Conservation (phyloP, 1,139 yeast genomes). For the Arxiozyma telluris region DNA sequence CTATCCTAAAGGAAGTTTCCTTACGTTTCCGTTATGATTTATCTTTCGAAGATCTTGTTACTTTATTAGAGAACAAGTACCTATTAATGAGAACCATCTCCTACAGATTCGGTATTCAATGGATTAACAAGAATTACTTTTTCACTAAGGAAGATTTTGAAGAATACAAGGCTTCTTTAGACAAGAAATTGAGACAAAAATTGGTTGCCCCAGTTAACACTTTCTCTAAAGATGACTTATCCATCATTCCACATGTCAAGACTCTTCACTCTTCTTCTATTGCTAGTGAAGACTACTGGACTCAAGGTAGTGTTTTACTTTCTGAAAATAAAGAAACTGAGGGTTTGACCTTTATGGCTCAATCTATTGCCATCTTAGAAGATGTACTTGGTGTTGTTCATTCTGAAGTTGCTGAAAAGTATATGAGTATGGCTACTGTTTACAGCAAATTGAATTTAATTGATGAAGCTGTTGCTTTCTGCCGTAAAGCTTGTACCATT, state of each 20-base stretch:
- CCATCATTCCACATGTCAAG: constrained; percentile 66
- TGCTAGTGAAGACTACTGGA: constrained; percentile 71
- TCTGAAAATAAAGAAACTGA: constrained; percentile 33
- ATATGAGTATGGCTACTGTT: constrained; percentile 54
- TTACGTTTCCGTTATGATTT: constrained; percentile 56
- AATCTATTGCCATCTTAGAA: constrained; percentile 65
- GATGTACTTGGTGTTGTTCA: constrained; percentile 80
- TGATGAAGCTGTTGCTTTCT: constrained; percentile 55
- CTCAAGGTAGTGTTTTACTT: constrained; percentile 48
- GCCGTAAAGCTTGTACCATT: constrained; percentile 63
- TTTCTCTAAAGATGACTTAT: constrained; percentile 55
- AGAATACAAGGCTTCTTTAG: constrained; percentile 32
- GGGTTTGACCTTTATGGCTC: constrained; percentile 53
- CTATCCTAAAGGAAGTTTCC: constrained; percentile 44
- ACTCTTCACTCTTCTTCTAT: constrained; percentile 58
- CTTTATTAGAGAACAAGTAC: constrained; percentile 31
- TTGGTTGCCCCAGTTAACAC: constrained; percentile 30
- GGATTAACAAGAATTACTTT: constrained; percentile 41
- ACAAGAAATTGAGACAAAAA: constrained; percentile 32
- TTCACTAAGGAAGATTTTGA: constrained; percentile 40
- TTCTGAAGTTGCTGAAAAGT: constrained; percentile 67
- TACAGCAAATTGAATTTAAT: constrained; percentile 54
- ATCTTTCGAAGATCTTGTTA: constrained; percentile 40
- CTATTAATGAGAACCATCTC: constrained; percentile 67
- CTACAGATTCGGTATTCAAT: constrained; percentile 76